These are phyloP conservation scores for Sphaceloma murrayae DNA, from an alignment of 2,329 filamentous ascomycete genomes.

Conservation along the genomic window DNA sequence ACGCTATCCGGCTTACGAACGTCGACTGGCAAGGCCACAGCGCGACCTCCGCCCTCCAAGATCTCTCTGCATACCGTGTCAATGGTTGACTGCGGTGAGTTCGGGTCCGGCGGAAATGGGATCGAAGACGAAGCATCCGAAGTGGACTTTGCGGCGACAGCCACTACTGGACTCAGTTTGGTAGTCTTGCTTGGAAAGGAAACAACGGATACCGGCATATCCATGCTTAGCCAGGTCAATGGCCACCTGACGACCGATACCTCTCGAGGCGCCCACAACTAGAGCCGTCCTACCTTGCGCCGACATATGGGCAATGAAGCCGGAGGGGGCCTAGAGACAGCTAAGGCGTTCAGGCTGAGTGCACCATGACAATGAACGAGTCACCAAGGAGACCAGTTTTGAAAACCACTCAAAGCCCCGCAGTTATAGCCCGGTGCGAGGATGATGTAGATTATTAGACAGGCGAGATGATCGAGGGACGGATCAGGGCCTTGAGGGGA, in stretches of 20 bases:
- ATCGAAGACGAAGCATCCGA: conserved; percentile 49
- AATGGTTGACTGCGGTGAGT: conserved; percentile 66
- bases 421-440: too few relatives aligned
- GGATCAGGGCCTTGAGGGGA: too few relatives aligned
- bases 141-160: conserved; percentile 66
- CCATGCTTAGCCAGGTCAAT: conserved; percentile 63
- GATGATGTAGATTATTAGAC: too few relatives aligned
- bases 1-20: conserved; percentile 56
- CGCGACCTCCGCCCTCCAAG: conserved; percentile 50
- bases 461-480: too few relatives aligned
- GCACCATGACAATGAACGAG: too few relatives aligned
- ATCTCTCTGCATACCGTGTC: conserved; percentile 73
- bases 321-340: too few relatives aligned
- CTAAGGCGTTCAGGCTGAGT: too few relatives aligned
- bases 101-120: conserved; percentile 66
- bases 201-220: conserved; percentile 65
- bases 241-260: conserved; percentile 72
- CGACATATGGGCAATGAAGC: too few relatives aligned
- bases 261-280: conserved; percentile 50
- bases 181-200: too few relatives aligned
- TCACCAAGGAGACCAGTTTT: too few relatives aligned
- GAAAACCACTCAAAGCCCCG: too few relatives aligned
- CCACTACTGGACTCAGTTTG: too few relatives aligned
- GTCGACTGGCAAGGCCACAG: conserved; percentile 60
- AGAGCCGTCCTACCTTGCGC: conserved; percentile 22